phyloP scores from a whole-genome alignment of 2,329 filamentous ascomycete species.

The Colletotrichum costaricense region DNA sequence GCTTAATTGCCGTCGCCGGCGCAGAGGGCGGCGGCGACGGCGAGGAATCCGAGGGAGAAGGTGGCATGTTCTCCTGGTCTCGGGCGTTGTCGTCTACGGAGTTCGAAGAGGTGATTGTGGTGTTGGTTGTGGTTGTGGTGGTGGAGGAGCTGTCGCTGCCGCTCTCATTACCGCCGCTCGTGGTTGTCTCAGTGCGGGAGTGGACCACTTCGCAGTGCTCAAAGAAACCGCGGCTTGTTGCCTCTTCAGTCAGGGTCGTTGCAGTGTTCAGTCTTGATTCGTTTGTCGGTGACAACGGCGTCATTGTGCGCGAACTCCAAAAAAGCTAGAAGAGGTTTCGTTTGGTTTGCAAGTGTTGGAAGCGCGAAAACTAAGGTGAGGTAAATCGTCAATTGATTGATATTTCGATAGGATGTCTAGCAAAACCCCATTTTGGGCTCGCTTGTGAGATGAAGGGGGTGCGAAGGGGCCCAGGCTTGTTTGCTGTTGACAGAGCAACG shows the following conservation, averaged over 20 bases:
- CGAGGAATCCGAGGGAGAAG: constrained; percentile 49
- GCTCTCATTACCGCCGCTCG: constrained; percentile 33
- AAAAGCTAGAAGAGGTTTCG: neutral
- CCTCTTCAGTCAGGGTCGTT: constrained; percentile 36
- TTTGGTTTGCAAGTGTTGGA: constrained; percentile 12
- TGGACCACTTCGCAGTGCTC: constrained; percentile 48
- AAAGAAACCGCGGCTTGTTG: constrained; percentile 42
- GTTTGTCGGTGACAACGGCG: constrained; percentile 53
- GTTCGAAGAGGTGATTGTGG: constrained; percentile 32
- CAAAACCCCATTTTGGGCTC: constrained; percentile 30
- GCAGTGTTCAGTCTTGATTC: constrained; percentile 51
- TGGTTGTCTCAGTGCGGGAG: constrained; percentile 41
- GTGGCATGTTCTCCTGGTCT: constrained; percentile 60
- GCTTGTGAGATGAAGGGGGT: constrained; percentile 37
- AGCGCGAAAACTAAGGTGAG: constrained; percentile 10
- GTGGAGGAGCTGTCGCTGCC: constrained; percentile 34
- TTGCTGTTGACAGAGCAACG: constrained; percentile 35
- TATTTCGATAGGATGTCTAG: constrained; percentile 29
- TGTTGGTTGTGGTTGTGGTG: constrained; percentile 35
- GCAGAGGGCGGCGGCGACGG: constrained; percentile 29
- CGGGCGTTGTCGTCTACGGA: constrained; percentile 46
- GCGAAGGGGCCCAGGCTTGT: constrained; percentile 33
- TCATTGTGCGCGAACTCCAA: constrained; percentile 43
- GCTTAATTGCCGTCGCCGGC: constrained; percentile 26
- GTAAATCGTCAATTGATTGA: constrained; percentile 30